phyloP scores from a whole-genome alignment of 495 filamentous ascomycete species.

The Lophiotrema nucula region DNA sequence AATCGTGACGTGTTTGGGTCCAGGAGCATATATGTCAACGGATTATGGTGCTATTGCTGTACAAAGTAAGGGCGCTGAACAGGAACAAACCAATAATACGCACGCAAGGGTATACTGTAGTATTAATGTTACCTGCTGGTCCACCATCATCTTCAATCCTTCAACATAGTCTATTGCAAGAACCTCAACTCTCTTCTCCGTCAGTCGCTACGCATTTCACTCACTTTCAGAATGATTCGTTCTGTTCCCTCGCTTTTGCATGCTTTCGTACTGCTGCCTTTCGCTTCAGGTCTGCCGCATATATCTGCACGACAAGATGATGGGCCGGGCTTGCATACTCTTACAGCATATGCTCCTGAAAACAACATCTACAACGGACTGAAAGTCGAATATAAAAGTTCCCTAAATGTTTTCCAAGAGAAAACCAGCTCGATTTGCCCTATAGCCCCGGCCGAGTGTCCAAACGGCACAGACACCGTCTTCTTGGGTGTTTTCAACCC shows the following conservation, averaged over 20 bases:
- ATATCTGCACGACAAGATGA: not conserved
- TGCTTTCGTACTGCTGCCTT: not conserved
- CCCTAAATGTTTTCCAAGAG: constrained; percentile 16
- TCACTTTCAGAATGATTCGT: not conserved
- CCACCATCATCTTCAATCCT: no score
- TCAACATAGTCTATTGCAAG: no score
- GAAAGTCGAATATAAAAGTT: constrained; percentile 17
- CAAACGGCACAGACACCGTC: constrained; percentile 22
- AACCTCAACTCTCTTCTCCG: no score
- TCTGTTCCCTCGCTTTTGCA: not conserved
- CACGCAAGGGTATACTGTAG: no score
- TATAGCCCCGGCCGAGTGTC: constrained; percentile 2
- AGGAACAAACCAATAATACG: no score
- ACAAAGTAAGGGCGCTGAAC: no score
- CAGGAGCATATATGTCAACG: no score
- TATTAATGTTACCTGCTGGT: no score
- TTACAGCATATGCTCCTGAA: constrained; percentile 6
- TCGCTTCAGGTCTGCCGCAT: not conserved
- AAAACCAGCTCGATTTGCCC: constrained; percentile 12
- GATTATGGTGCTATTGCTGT: no score
- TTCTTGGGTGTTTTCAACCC: constrained; percentile 13
- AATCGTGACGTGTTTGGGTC: no score
- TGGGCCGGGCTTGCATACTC: constrained; percentile 8
- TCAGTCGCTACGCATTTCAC: no score
- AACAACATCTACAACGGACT: constrained; percentile 21